Evolutionary conservation across 306 rosid species (phyloP), one percentile per base, ranked within the genome.

Genomic region (Vigna trinervia): DNA sequence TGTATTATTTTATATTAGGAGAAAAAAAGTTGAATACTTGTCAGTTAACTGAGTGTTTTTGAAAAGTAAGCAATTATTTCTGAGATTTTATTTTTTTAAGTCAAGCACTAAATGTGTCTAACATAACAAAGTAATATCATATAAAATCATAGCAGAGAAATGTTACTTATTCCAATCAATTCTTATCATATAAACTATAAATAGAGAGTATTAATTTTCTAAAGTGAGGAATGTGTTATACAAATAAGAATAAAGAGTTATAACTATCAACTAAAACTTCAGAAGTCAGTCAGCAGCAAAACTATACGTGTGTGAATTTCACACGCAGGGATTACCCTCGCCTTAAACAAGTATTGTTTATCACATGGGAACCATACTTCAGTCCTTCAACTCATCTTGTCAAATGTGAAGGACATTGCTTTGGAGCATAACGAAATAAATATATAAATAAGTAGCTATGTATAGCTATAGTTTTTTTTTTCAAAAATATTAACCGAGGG

Each of bases 381-480:
- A 41, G 30, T 15, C 8, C 43, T 61, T 32, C 43, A 45, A 61
- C 17, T 51, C 50, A 36, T n/a, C 69, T n/a, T 3, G 69, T 75
- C 45, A 45, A 77, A 48, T 64, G 57, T 20, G 47, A 72, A 36
- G n/a, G 39, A 30, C 65, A 20, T 60, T 28, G 39, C 46, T 57
- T 59, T 76, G 61, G 11, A 70, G 69, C 74, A 43, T 36, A 17
- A 56, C 38, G 69, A 62, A 76, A 64, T 61, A 61, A 73, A 69
- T 20, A 71, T 83, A 67, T 47, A 67, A 32, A 45, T 56, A 79
- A 69, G 72, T 64, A 61, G 66, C 72, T 69, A 78, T 15, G 41
- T 81, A 28, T 32, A 58, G 63, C 86, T 84, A 80, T 79, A 77
- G 84, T 30, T 48, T 75, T 68, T 48, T 75, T 68, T 34, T 64